A percentile compares a stretch with the other conserved stretches of the same genome.
phyloP scores from a whole-genome alignment of 441 rosid genomes.

The Lepidium campestre region DNA sequence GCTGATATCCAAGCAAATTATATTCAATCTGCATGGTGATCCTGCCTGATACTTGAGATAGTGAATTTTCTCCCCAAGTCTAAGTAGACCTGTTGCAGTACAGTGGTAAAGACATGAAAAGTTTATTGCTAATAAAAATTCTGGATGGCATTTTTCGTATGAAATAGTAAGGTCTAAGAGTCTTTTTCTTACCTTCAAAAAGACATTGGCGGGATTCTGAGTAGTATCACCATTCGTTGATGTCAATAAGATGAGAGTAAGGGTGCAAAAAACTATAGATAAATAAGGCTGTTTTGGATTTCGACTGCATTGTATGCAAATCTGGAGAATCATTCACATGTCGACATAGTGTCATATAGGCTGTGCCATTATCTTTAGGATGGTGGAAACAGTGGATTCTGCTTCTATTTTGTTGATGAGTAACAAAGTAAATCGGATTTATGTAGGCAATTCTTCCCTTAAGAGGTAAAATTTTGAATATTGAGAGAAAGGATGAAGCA shows the following conservation, averaged over 20 bases:
- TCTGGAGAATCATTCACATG: background rate
- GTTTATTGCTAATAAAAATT: too few species aligned
- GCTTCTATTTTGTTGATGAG: background rate
- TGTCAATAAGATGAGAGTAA: background rate
- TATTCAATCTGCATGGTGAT: background rate
- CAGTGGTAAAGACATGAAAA: too few species aligned
- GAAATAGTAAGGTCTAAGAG: background rate
- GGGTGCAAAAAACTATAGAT: background rate
- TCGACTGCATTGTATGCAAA: background rate
- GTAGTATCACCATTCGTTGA: background rate
- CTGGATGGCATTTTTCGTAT: background rate
- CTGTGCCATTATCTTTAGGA: background rate
- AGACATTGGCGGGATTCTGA: background rate
- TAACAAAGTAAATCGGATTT: conserved; percentile 7
- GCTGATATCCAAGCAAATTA: background rate
- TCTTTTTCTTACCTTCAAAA: background rate
- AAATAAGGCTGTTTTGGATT: background rate
- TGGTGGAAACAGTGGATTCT: background rate
- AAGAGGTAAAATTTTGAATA: conserved; percentile 91
- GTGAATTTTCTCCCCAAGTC: background rate
- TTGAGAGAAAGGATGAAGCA: conserved; percentile 92
- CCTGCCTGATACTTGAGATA: background rate
- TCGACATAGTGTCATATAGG: background rate
- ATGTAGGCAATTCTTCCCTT: conserved; percentile 92
- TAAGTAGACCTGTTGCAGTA: background rate